These are phyloP conservation scores for Claviceps cyperi DNA, from an alignment of 2,329 filamentous ascomycete species.

Conservation along the genomic window DNA sequence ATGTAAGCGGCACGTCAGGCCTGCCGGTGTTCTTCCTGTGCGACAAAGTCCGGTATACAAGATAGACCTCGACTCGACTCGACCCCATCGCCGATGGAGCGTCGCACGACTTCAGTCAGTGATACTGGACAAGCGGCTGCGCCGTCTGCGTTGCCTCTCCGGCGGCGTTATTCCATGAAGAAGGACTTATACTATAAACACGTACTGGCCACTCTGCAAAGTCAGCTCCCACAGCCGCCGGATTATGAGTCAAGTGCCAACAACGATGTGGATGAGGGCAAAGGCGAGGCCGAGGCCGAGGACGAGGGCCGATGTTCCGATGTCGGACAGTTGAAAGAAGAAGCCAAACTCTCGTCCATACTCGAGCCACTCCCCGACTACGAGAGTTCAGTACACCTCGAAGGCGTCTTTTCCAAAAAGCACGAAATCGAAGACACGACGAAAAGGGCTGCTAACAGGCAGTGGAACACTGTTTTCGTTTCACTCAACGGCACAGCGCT, in stretches of 20 bases:
- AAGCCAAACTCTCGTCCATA: conserved; percentile 25
- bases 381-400: conserved; percentile 38
- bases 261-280: neutral
- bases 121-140: conserved; percentile 19
- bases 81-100: conserved; percentile 19
- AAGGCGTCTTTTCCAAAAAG: conserved; percentile 46
- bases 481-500: conserved; percentile 55
- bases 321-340: conserved; percentile 9
- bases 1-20: neutral
- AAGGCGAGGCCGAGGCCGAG: conserved; percentile 4
- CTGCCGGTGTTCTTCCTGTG: neutral
- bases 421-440: conserved; percentile 52
- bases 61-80: neutral
- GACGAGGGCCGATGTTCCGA: neutral
- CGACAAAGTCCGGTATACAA: neutral
- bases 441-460: conserved; percentile 44
- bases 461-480: conserved; percentile 50
- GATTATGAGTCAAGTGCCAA: conserved; percentile 23
- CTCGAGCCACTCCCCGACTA: conserved; percentile 33
- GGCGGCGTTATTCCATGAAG: conserved; percentile 38
- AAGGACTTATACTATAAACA: conserved; percentile 39
- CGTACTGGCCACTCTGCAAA: conserved; percentile 31
- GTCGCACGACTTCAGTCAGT: conserved; percentile 14
- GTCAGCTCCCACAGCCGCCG: conserved; percentile 32
- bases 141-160: conserved; percentile 20